Base-by-base conservation (phyloP, 306 rosid species). In the Cicer bijugum region DNA sequence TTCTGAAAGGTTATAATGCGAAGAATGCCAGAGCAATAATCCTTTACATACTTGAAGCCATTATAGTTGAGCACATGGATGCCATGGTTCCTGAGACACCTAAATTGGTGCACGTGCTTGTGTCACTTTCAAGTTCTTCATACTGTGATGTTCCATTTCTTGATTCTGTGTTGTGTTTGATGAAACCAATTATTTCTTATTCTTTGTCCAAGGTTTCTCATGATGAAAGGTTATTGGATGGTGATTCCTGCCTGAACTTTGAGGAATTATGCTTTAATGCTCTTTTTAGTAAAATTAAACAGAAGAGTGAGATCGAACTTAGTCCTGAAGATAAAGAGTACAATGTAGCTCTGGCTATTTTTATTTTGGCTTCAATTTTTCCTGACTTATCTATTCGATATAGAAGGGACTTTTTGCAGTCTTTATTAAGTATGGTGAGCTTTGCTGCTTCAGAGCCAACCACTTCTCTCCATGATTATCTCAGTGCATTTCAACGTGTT, bases 91-190 rank as follows among this genome's bases (percentile, higher is more conserved):
- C 97, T n/a, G 98, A 93, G 85, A 85, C 88, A 64, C 97, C 98
- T 48, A 86, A 88, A 65, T 79, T 90, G 67, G 91, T 89, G 80
- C 90, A 93, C 77, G 90, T 93, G 60, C 89, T 93, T 37, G 78
- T 84, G 69, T 90, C 97, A 71, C 96, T 93, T 69, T 90, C 96
- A 74, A 66, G 89, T 75, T 74, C 96, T 51, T 48, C 86, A 37
- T 90, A 89, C 85, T 93, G 98, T 61, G 98, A 93, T n/a, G 97
- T 93, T 33, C 85, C 90, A 58, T 90, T 93, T 89, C 91, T 93
- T 67, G 90, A 90, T 20, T 87, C 98, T 72, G 87, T 84, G 69
- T 65, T 93, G 86, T 11, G 67, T 64, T 69, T 93, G 75, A 85
- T 90, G 84, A 89, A 86, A 82, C 98, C 98, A 65, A 87, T 93